phyloP scores from a whole-genome alignment of 164 flowering plant genomes.

The Annona squamosa region DNA sequence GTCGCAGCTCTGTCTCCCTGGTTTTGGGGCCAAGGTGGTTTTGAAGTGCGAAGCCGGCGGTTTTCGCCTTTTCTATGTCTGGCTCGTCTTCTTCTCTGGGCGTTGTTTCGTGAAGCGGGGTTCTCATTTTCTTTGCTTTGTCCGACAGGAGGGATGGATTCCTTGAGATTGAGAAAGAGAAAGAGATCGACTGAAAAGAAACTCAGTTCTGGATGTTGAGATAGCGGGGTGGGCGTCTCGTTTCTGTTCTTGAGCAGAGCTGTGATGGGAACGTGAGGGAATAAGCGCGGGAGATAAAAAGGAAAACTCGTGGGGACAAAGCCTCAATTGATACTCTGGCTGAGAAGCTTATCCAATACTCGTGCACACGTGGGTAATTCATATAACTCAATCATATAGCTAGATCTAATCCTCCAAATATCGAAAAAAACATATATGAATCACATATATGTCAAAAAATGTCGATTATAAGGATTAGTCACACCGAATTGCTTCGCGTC shows the following conservation, averaged over 20 bases:
- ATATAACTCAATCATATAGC: not conserved
- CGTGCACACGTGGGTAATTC: not conserved
- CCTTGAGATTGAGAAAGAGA: not conserved
- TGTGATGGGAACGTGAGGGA: not conserved
- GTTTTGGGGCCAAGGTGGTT: constrained; percentile 17
- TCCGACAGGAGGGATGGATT: not conserved
- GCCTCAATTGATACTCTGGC: not conserved
- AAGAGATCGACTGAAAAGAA: not conserved
- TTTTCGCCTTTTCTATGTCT: constrained; percentile 3
- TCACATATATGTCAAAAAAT: not conserved
- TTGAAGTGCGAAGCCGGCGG: not conserved
- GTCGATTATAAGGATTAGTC: too few species aligned
- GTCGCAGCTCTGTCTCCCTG: constrained; percentile 15
- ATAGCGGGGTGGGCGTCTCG: not conserved
- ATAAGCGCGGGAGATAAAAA: not conserved
- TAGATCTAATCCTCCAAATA: not conserved
- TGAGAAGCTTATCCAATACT: not conserved
- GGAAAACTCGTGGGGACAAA: not conserved
- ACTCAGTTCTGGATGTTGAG: not conserved
- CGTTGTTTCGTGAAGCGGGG: not conserved
- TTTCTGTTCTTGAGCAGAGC: not conserved
- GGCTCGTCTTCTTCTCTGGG: constrained; percentile 5
- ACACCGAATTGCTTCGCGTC: too few species aligned
- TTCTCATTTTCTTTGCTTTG: constrained; percentile 4
- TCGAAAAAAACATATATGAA: not conserved